Evolutionary conservation across 768 basidiomycete genomes (phyloP), one percentile per base, ranked within the genome.

Genomic region (Cantharellus anzutake): DNA sequence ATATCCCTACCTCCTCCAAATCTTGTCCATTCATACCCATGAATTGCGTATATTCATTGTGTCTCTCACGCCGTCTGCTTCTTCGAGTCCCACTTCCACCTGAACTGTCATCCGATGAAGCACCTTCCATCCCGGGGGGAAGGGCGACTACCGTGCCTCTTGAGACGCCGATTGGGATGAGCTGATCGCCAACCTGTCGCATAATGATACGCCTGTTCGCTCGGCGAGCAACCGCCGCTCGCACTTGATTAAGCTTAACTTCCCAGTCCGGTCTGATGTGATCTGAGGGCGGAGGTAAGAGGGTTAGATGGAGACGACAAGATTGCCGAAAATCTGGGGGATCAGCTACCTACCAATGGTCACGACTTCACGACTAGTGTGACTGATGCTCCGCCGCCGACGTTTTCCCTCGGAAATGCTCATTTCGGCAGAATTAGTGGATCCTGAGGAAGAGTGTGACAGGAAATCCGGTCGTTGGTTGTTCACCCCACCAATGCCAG

Each of bases 191-290:
- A 40, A 98, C 90, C 71, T 97, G 91, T 51, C 96, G 82, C 92
- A 99, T 98, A 59, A 99, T 86, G 69, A 98, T 94, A 51, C 96
- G 79, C 67, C 96, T 77, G 68, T 94, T 93, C 4, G 96, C 96
- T 37, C 93, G 83, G 61, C 96, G 80, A n/a, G 89, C 82, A 41
- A 91, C 93, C n/a, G 89, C 84, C 40, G 96, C 94, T 60, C 87
- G 84, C 51, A 98, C 90, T 42, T 91, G 83, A 53, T 89, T 91
- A 42, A 98, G 72, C 71, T 98, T 97, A 50, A 83, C 80, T 73
- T 98, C 93, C 96, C 96, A 98, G 70, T 98, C 94, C 1, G 96
- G 94, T 58, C 92, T 85, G 61, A 98, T 92, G 71, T 91, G 84
- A 73, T 99, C 96, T 94, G 64, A 58, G n/a, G n/a, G n/a, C n/a